Evolutionary conservation across 768 basidiomycete genomes (phyloP).

Genomic region (Podaxis rugospora): DNA sequence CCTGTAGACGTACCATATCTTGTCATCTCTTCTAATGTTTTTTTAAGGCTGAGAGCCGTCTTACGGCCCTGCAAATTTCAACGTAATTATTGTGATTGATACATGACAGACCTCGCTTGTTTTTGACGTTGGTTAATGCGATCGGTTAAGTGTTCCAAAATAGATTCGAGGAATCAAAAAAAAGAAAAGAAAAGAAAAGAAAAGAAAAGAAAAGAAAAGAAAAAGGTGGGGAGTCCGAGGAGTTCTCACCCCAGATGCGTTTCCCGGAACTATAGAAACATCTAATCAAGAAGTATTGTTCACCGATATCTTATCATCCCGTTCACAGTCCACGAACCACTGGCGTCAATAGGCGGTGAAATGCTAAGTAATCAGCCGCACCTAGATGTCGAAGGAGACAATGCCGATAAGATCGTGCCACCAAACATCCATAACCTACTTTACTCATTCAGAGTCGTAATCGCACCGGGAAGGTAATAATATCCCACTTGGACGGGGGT

Average conservation of each 20-base stretch:
- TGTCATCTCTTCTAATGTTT: background rate
- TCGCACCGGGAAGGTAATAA: background rate
- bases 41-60: too few relatives aligned
- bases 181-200: background rate
- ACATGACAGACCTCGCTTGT: background rate
- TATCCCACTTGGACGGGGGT: background rate
- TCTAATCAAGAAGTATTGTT: too few relatives aligned
- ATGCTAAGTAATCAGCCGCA: background rate
- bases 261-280: too few relatives aligned
- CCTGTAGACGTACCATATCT: background rate
- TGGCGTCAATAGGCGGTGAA: background rate
- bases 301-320: background rate
- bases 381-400: background rate
- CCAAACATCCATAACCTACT: background rate
- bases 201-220: background rate
- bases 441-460: background rate
- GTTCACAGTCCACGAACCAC: background rate
- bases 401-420: background rate
- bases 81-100: background rate
- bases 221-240: background rate
- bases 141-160: background rate
- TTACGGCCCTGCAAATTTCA: too few relatives aligned
- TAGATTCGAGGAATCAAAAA: background rate
- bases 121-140: background rate
- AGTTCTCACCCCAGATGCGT: background rate